phyloP scores from a whole-genome alignment of 1,284 basidiomycete genomes.

The Boletus sp. region DNA sequence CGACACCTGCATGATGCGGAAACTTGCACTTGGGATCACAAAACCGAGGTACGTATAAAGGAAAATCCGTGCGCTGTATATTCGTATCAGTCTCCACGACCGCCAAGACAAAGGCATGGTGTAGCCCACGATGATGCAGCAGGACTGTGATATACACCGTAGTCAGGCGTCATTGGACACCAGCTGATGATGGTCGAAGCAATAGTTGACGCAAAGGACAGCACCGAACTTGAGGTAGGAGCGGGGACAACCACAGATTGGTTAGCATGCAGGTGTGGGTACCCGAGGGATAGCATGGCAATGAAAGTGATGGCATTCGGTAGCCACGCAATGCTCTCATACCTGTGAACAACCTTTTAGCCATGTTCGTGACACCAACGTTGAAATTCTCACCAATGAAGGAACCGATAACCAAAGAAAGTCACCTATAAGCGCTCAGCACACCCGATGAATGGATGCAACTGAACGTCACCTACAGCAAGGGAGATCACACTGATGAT shows the following conservation, averaged over 20 bases:
- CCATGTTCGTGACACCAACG: neutral
- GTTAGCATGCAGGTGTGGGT: conserved; percentile 29
- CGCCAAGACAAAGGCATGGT: conserved; percentile 4
- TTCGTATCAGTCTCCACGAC: neutral
- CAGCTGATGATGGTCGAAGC: conserved; percentile 46
- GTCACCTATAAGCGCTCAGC: conserved; percentile 36
- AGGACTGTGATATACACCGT: conserved; percentile 54
- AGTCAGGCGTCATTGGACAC: conserved; percentile 54
- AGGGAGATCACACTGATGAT: conserved; percentile 70
- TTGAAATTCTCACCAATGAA: conserved; percentile 44
- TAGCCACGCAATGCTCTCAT: conserved; percentile 63
- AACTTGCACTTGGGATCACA: conserved; percentile 50
- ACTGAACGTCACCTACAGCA: conserved; percentile 37
- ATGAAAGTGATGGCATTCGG: conserved; percentile 66
- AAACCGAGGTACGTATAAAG: conserved; percentile 64
- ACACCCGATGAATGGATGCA: neutral
- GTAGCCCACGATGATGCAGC: conserved; percentile 43
- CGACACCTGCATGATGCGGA: neutral
- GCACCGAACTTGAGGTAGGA: conserved; percentile 29
- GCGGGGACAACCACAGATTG: conserved; percentile 30
- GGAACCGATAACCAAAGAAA: conserved; percentile 59
- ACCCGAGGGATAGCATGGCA: conserved; percentile 57
- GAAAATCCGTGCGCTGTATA: conserved; percentile 49
- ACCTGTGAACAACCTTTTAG: conserved; percentile 21
- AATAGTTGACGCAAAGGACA: conserved; percentile 45